A percentile compares a stretch with the other conserved stretches of the same genome.
Evolutionary conservation across 257 asterid species (phyloP).

Genomic region (Gentiana macrophylla): DNA sequence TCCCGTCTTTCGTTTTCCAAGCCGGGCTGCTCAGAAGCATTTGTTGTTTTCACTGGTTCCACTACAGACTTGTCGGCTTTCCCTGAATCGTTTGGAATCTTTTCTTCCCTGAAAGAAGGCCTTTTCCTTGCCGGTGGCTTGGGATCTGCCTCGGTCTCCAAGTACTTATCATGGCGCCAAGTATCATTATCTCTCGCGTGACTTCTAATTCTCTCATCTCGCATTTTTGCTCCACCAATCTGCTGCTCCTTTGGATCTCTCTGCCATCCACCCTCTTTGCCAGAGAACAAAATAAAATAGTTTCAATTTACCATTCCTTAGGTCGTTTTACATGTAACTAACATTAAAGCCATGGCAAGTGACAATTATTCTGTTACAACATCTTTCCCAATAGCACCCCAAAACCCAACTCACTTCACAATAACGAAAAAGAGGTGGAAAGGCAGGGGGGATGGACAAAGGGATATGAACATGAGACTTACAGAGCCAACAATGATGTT

Average conservation of each 20-base stretch:
- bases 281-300: constrained; percentile 12
- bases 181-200: constrained; percentile 26
- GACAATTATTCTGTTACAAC: too few relatives aligned
- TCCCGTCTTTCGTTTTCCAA: constrained; percentile 29
- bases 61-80: constrained; percentile 25
- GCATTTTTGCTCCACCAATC: constrained; percentile 23
- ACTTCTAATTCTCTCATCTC: constrained; percentile 37
- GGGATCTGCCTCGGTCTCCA: constrained; percentile 47
- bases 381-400: too few relatives aligned
- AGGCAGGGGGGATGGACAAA: too few relatives aligned
- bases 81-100: constrained; percentile 39
- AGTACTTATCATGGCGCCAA: constrained; percentile 74
- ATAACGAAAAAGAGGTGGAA: neutral
- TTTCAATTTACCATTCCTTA: neutral
- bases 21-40: constrained; percentile 20
- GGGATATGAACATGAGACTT: too few relatives aligned
- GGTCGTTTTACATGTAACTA: too few relatives aligned
- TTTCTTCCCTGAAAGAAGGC: constrained; percentile 74
- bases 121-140: constrained; percentile 48
- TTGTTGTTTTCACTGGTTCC: constrained; percentile 25
- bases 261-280: constrained; percentile 70
- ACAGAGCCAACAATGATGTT: too few relatives aligned
- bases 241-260: constrained; percentile 42
- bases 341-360: too few relatives aligned
- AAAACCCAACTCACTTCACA: neutral